Conservation (phyloP, 371 early-diverging fungal genomes). For the Fennellomyces sp. region DNA sequence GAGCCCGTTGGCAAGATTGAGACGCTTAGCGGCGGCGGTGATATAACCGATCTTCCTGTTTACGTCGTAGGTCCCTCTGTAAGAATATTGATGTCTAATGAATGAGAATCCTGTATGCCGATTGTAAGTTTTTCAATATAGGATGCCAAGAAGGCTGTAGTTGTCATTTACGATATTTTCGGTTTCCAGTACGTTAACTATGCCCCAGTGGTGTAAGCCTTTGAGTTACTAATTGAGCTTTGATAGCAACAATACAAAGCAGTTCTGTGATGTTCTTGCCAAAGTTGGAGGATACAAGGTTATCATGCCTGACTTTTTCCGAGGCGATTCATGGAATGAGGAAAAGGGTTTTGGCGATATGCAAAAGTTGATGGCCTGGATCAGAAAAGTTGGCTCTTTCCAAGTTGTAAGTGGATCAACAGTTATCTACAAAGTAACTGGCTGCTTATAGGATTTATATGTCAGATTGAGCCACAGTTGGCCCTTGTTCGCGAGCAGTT, state of each 20-base stretch:
- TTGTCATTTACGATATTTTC: conserved; percentile 54
- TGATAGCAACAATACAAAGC: conserved; percentile 60
- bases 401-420: conserved; percentile 28
- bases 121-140: too few relatives aligned
- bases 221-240: too few relatives aligned
- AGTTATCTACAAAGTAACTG: too few relatives aligned
- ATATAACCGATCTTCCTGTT: conserved; percentile 43
- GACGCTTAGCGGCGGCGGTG: too few relatives aligned
- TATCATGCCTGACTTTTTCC: conserved; percentile 70
- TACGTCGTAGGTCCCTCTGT: conserved; percentile 37
- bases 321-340: conserved; percentile 48
- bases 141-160: conserved; percentile 48
- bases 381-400: conserved; percentile 36
- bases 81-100: too few relatives aligned
- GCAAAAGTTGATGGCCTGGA: conserved; percentile 34
- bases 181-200: conserved; percentile 37
- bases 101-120: too few relatives aligned
- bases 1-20: conserved; percentile 53
- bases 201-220: too few relatives aligned
- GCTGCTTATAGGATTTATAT: too few relatives aligned
- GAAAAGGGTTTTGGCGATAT: conserved; percentile 21
- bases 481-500: conserved; percentile 48
- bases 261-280: conserved; percentile 69
- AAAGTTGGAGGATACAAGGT: conserved; percentile 62
- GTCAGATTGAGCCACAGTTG: too few relatives aligned